These are phyloP conservation scores for Aciculoconidium aculeatum DNA, from an alignment of 805 yeast species.

Conservation along the genomic window DNA sequence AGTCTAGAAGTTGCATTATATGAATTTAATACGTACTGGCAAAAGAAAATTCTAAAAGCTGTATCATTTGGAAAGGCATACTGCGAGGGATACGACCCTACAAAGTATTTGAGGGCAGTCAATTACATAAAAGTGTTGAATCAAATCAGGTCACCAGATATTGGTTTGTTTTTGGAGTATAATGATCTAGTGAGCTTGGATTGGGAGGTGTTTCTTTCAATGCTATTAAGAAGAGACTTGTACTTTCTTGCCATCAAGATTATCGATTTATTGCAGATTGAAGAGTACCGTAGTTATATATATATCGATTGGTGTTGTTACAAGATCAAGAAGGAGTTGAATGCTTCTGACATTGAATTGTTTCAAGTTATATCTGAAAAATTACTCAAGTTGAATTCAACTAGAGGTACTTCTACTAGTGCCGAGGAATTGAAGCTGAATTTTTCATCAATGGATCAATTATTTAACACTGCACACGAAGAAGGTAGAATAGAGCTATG, in stretches of 20 bases:
- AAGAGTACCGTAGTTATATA: slow-evolving; percentile 37
- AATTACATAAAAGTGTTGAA: slow-evolving; percentile 63
- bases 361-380: slow-evolving; percentile 44
- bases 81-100: slow-evolving; percentile 48
- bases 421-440: not conserved
- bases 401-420: slow-evolving; percentile 28
- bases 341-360: slow-evolving; percentile 54
- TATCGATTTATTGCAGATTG: slow-evolving; percentile 41
- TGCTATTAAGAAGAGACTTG: slow-evolving; percentile 53
- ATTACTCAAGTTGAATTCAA: slow-evolving; percentile 21
- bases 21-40: slow-evolving; percentile 76
- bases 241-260: slow-evolving; percentile 62
- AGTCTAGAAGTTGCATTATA: slow-evolving; percentile 72
- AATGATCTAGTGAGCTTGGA: slow-evolving; percentile 48
- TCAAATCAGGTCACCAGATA: slow-evolving; percentile 53
- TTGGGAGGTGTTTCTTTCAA: slow-evolving; percentile 46
- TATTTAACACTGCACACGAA: slow-evolving; percentile 62
- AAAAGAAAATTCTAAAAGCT: slow-evolving; percentile 71
- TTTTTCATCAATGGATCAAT: slow-evolving; percentile 43
- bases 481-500: slow-evolving; percentile 78
- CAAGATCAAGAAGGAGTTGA: slow-evolving; percentile 52
- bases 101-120: slow-evolving; percentile 57
- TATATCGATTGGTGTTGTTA: slow-evolving; percentile 77
- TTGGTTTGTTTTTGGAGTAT: slow-evolving; percentile 67
- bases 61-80: slow-evolving; percentile 79